Percentiles rank a stretch among this genome's conserved stretches.
Conservation (phyloP, 2,329 filamentous ascomycete species). For the Colletotrichum lini region DNA sequence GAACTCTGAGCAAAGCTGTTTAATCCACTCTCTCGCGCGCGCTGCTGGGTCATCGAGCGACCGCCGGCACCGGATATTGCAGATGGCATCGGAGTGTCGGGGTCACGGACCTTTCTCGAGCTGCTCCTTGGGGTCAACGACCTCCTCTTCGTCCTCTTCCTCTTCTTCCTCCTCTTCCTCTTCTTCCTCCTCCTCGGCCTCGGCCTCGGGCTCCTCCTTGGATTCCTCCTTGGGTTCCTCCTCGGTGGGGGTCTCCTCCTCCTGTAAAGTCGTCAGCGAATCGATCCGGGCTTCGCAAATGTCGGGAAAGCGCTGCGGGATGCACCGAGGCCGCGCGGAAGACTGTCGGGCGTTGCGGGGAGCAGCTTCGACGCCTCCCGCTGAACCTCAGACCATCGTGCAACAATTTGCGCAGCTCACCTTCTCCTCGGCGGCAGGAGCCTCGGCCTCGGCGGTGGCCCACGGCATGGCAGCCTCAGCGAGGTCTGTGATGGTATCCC, state of each 20-base stretch:
- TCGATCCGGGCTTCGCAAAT: neutral
- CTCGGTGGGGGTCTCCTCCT: conserved; percentile 54
- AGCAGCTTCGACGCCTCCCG: neutral
- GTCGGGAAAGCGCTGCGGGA: neutral
- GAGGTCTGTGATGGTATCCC: conserved; percentile 75
- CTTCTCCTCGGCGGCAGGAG: conserved; percentile 77
- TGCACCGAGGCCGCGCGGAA: neutral
- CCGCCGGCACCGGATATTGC: conserved; percentile 2
- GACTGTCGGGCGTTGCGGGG: neutral
- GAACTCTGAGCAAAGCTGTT: conserved; percentile 4
- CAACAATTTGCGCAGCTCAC: conserved; percentile 53
- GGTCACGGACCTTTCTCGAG: conserved; percentile 88
- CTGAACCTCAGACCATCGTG: conserved; percentile 6
- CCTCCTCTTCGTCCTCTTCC: conserved; percentile 86
- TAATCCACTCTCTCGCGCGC: conserved; percentile 9
- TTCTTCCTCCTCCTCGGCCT: conserved; percentile 70
- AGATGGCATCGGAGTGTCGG: neutral
- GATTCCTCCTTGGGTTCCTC: conserved; percentile 51
- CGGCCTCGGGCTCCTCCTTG: conserved; percentile 63
- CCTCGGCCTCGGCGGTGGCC: conserved; percentile 76
- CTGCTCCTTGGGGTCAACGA: conserved; percentile 87
- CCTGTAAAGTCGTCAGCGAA: conserved; percentile 45
- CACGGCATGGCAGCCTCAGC: conserved; percentile 76
- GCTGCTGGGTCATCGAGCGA: conserved; percentile 20
- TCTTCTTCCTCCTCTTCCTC: conserved; percentile 82